A percentile compares a stretch with the other conserved stretches of the same genome.
These are phyloP conservation scores for Thelephora ganbajun DNA, from an alignment of 768 basidiomycete genomes.

Conservation along the genomic window DNA sequence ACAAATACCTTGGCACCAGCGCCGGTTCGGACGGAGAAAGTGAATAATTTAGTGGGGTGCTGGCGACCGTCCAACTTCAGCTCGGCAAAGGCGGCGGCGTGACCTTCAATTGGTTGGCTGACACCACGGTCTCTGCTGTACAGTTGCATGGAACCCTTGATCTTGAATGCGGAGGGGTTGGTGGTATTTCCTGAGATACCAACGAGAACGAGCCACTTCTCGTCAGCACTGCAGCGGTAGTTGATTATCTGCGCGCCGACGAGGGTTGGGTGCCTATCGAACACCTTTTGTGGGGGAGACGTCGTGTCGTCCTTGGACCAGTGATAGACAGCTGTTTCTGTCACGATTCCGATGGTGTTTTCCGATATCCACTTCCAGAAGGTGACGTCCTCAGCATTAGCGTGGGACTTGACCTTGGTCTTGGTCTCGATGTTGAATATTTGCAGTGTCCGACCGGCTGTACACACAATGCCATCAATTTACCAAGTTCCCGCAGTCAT, in stretches of 20 bases:
- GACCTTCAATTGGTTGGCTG: conserved; percentile 96
- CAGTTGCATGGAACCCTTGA: conserved; percentile 96
- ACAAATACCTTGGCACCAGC: conserved; percentile 84
- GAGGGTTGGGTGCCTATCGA: conserved; percentile 93
- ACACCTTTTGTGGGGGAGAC: conserved; percentile 80
- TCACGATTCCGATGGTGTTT: conserved; percentile 87
- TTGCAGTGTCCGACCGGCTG: conserved; percentile 89
- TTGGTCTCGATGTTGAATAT: conserved; percentile 98
- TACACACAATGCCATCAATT: background rate
- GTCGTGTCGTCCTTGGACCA: conserved; percentile 71
- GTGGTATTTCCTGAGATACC: conserved; percentile 88
- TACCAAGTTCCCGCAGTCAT: background rate
- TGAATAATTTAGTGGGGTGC: conserved; percentile 79
- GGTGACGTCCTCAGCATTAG: conserved; percentile 85
- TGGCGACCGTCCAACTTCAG: conserved; percentile 83
- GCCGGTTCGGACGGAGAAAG: conserved; percentile 92
- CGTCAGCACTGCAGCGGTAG: conserved; percentile 84
- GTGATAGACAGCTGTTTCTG: conserved; percentile 85
- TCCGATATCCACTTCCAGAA: conserved; percentile 99
- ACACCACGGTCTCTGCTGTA: conserved; percentile 89
- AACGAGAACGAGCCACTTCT: conserved; percentile 94
- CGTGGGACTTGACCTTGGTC: conserved; percentile 93
- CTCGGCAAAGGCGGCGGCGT: conserved; percentile 92
- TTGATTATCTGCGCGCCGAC: conserved; percentile 96
- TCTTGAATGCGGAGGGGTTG: conserved; percentile 94